Evolutionary conservation across 768 basidiomycete species (phyloP).

Genomic region (Tulasnella sp.): DNA sequence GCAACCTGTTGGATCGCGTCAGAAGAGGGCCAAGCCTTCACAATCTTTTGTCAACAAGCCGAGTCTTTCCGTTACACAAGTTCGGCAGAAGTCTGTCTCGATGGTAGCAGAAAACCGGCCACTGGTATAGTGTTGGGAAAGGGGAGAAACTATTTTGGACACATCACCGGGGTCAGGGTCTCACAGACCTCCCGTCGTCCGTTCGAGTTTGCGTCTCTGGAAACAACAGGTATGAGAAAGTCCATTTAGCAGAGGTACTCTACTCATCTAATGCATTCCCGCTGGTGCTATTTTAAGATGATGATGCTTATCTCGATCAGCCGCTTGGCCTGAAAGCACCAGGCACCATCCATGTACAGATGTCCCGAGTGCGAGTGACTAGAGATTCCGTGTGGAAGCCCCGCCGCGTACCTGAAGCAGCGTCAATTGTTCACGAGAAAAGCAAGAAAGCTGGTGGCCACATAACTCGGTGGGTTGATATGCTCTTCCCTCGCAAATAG

Average conservation of each 20-base stretch:
- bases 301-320: neutral
- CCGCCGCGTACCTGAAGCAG: neutral
- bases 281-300: neutral
- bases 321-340: neutral
- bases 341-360: neutral
- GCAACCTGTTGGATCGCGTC: conserved; percentile 13
- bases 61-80: neutral
- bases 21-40: neutral
- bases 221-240: neutral
- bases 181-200: neutral
- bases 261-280: neutral
- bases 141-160: neutral
- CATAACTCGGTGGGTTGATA: neutral
- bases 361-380: neutral
- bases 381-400: neutral
- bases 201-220: neutral
- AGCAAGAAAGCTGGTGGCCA: neutral
- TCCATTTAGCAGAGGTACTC: neutral
- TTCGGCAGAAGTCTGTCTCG: neutral
- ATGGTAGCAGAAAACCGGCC: neutral
- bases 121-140: neutral
- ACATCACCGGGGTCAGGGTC: neutral
- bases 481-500: neutral
- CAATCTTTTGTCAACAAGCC: neutral
- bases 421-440: neutral